Base-by-base conservation (phyloP, 1,284 basidiomycete genomes). In the Fomitopsis betulina region DNA sequence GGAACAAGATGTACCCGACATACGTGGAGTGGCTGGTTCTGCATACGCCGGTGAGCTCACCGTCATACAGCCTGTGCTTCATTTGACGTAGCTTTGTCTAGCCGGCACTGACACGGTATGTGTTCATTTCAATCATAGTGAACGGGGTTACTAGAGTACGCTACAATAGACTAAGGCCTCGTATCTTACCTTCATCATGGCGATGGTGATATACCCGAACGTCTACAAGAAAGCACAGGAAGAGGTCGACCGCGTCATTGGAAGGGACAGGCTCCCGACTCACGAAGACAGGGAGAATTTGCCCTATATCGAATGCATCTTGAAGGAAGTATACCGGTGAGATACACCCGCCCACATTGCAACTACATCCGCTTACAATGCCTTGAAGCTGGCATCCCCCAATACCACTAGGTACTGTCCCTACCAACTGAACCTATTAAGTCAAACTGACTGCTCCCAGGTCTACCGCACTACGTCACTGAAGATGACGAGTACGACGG, bases 161-260 rank as follows among this genome's bases (percentile, higher is more conserved):
- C 10, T 35, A 10, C 6, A 0, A 35, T 10, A 63, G 63, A 59
- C 58, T 5, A 58, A 58, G 1, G 52, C 62, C 1, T 39, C 49
- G 3, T 33, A 62, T 30, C 58, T 59, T n/a, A 55, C 61, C 1
- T 71, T 72, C 57, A 57, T 74, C 52, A 55, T 73, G 17, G 69
- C 67, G 0, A 68, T 73, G 69, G 57, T 68, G 8, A 62, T 67
- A n/a, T 56, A 70, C 50, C 73, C 71, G 0, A 65, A 69, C 4
- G 59, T 70, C 9, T 51, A 51, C 21, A 2, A 7, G 8, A 51
- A 35, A 15, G 32, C 32, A 19, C 49, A 51, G 19, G n/a, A n/a
- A 17, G 49, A 62, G 54, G 50, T 54, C 13, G 53, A 54, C 33
- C 39, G 38, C 3, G 53, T 54, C 21, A 17, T 54, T 32, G 53